A percentile compares a stretch with the other conserved stretches of the same genome.
Evolutionary conservation across 2,329 filamentous ascomycete species (phyloP).

Genomic region (Fusarium nygamai): DNA sequence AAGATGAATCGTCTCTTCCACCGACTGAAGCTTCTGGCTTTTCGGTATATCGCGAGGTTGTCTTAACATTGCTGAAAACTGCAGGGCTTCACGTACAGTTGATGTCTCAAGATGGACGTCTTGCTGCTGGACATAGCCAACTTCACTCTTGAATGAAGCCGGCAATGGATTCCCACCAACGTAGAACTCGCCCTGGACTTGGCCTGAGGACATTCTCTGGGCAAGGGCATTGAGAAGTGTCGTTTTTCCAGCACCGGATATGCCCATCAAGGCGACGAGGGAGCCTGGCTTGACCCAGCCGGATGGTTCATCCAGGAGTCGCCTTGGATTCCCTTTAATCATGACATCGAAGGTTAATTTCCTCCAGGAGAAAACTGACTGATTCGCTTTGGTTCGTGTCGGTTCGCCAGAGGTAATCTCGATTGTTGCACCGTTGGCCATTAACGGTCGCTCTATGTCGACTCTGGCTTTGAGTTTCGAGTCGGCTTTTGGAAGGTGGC

Average conservation of each 20-base stretch:
- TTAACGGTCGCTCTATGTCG: neutral
- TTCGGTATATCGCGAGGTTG: slow-evolving; percentile 57
- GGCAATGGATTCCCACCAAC: neutral
- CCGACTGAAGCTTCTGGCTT: slow-evolving; percentile 68
- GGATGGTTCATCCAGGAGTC: neutral
- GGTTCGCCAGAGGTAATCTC: neutral
- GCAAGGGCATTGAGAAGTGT: neutral
- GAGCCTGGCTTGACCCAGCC: slow-evolving; percentile 2
- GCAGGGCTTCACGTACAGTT: slow-evolving; percentile 64
- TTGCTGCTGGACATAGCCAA: slow-evolving; percentile 8
- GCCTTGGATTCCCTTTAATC: neutral
- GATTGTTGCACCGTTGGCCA: neutral
- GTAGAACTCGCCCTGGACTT: neutral
- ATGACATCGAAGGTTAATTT: neutral
- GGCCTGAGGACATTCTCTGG: neutral
- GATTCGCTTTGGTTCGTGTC: neutral
- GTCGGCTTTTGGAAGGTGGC: slow-evolving; percentile 54
- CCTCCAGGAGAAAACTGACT: neutral
- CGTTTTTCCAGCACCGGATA: slow-evolving; percentile 1
- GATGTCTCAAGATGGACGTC: slow-evolving; percentile 61
- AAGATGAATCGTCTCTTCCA: slow-evolving; percentile 69
- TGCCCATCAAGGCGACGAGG: neutral
- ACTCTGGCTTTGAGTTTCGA: neutral
- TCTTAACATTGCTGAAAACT: slow-evolving; percentile 64
- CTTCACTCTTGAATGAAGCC: neutral